Base-by-base conservation (phyloP, 805 yeast genomes). In the Metschnikowia lachancei region DNA sequence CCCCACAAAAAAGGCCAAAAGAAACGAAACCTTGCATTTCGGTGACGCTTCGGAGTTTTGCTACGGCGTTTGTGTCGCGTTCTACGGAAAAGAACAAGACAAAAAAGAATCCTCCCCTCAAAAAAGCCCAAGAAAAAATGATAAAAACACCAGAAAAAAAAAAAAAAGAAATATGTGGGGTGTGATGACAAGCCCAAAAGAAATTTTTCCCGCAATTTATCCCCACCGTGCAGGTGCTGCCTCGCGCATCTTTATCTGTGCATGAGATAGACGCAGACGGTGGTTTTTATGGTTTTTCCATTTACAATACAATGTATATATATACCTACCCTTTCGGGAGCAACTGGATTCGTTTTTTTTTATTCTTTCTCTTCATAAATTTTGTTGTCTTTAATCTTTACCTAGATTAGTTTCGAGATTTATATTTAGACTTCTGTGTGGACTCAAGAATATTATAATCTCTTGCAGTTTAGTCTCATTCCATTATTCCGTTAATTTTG, bases 191-290 rank as follows among this genome's bases (percentile, higher is more conserved):
- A 28, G 29, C 35, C 45, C 31, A 33, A 33, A 41, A 41, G 45
- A 26, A 41, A 35, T 35, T 35, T 35, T 35, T 19, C 43, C 24
- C n/a, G 22, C 12, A 14, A 13, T 26, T 13, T 24, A 22, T 40
- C 43, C 13, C 37, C 24, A 17, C 7, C 7, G 35, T 41, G 45
- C 45, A 41, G 45, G 45, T 14, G n/a, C 17, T 34, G 18, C 45
- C 35, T 26, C 38, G 18, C 33, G 9, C 46, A 18, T 43, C 46
- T 43, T 43, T 43, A 43, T 43, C 46, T 43, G 38, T 43, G 46
- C 46, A 37, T 43, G 42, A 43, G 46, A 43, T 36, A 24, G 36
- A 19, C 24, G 46, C 41, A 43, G 13, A 26, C 19, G 19, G 42
- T 33, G 32, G 29, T 20, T 43, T 37, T 42, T 19, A 12, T 22